Evolutionary conservation across 441 rosid genomes (phyloP), one percentile per base, ranked within the genome.

Genomic region (Gossypium gossypioides): DNA sequence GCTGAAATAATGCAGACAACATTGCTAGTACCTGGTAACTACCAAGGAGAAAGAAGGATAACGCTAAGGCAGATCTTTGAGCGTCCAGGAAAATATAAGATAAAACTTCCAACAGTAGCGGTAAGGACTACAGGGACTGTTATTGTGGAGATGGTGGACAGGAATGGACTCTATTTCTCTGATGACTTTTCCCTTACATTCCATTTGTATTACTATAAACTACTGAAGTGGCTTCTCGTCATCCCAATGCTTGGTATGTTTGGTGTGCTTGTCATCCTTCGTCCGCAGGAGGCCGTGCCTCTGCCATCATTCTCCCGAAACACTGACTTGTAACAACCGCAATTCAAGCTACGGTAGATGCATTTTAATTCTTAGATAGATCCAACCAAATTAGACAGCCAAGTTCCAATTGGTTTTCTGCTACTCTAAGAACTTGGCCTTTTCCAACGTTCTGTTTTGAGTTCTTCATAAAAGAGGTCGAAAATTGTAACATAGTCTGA

Each of bases 221-320:
- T 96, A 63, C 93, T 93, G 37, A 96, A 96, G 82, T 96, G 99
- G 98, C 94, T 93, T 50, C 89, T 96, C 19, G 94, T 93, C 70
- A 89, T 93, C 63, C 99, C 99, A 16, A 96, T 93, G 98, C 93
- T 96, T 9, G 98, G 96, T 15, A 91, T 96, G 99, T 90, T 96
- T 46, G 88, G 85, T 57, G 84, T 93, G 59, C 93, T 96, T 8
- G 91, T 88, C 78, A 86, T 96, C 83, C 89, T 93, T 71, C 88
- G 93, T 27, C 98, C 99, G 0, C 98, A 89, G 78, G 98, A 93
- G 72, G 92, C 93, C 34, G 65, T 83, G 82, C 99, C 99, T 15
- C 84, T 93, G 76, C 99, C 99, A 0, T 96, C 98, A 0, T 96
- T 93, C 81, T 90, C 97, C 7, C 86, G 99, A 51, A 90, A 93